These are phyloP conservation scores for Trichophaea hybrida DNA, from an alignment of 2,329 filamentous ascomycete species.

Conservation along the genomic window DNA sequence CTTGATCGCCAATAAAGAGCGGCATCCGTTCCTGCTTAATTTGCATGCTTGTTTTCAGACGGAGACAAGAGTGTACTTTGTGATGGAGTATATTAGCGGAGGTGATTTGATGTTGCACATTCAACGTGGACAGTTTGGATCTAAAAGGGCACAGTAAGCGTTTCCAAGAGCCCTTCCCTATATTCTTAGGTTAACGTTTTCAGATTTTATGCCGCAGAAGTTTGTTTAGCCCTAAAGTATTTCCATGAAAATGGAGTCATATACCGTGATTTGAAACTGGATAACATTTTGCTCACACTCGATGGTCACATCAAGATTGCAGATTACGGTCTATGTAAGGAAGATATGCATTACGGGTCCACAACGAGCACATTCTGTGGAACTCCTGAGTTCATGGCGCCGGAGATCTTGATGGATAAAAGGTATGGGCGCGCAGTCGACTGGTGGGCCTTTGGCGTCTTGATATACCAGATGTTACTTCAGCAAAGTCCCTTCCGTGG, in stretches of 20 bases:
- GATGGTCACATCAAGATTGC: slow-evolving; percentile 98
- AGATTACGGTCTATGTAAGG: slow-evolving; percentile 97
- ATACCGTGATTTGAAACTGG: slow-evolving; percentile 68
- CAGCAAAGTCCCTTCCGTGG: slow-evolving; percentile 98
- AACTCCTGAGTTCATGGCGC: slow-evolving; percentile 99
- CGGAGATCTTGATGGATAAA: slow-evolving; percentile 96
- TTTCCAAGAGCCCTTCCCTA: neutral
- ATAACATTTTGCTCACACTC: slow-evolving; percentile 82
- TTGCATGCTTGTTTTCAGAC: slow-evolving; percentile 98
- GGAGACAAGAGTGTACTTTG: slow-evolving; percentile 94
- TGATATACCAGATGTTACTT: slow-evolving; percentile 99
- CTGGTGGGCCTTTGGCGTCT: slow-evolving; percentile 98
- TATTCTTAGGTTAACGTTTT: slow-evolving; percentile 6
- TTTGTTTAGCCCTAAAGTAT: slow-evolving; percentile 93
- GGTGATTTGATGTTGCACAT: slow-evolving; percentile 99
- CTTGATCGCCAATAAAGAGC: slow-evolving; percentile 89
- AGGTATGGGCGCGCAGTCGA: slow-evolving; percentile 95
- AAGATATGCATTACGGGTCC: slow-evolving; percentile 98
- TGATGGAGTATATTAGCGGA: slow-evolving; percentile 98
- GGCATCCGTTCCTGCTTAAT: slow-evolving; percentile 88
- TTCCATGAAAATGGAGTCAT: slow-evolving; percentile 99
- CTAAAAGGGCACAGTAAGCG: slow-evolving; percentile 83
- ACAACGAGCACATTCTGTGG: slow-evolving; percentile 97
- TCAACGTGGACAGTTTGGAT: slow-evolving; percentile 87
- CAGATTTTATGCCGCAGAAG: slow-evolving; percentile 93